These are phyloP conservation scores for Blastomyces silverae DNA, from an alignment of 2,329 filamentous ascomycete species.

Conservation along the genomic window DNA sequence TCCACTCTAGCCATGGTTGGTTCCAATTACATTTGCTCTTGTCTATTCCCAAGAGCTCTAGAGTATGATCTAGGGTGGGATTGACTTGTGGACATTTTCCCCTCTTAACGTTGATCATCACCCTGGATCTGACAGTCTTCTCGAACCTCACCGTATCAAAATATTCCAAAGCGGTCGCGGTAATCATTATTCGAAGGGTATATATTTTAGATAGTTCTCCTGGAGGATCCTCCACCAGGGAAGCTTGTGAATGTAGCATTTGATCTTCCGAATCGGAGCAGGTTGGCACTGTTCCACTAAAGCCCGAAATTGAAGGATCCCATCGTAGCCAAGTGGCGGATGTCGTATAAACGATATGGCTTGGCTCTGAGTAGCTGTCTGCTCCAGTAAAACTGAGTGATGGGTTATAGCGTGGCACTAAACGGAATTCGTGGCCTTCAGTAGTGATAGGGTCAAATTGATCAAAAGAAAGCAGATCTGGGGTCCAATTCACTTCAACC, in stretches of 20 bases:
- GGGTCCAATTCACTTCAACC: conserved; percentile 17
- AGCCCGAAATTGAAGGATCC: conserved; percentile 18
- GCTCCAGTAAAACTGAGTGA: background rate
- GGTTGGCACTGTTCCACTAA: conserved; percentile 24
- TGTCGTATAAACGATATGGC: conserved; percentile 9
- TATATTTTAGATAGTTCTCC: conserved; percentile 3
- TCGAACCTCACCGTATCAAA: conserved; percentile 20
- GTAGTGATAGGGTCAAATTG: conserved; percentile 6
- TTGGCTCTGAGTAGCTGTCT: background rate
- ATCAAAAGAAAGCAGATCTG: conserved; percentile 17
- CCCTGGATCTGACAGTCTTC: conserved; percentile 20
- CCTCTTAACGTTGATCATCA: conserved; percentile 19
- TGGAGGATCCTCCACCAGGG: background rate
- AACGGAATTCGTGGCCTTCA: conserved; percentile 18
- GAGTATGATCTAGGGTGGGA: background rate
- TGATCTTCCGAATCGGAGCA: conserved; percentile 18
- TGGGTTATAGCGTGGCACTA: conserved; percentile 18
- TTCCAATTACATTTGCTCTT: background rate
- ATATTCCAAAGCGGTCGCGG: conserved; percentile 17
- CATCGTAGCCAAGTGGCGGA: conserved; percentile 24
- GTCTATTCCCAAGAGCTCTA: background rate
- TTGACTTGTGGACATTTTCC: background rate
- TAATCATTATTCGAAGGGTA: conserved; percentile 20
- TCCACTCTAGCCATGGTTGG: too few relatives aligned
- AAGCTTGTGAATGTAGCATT: conserved; percentile 3